phyloP scores from a whole-genome alignment of 768 basidiomycete genomes.

The Sutorius australiensis region DNA sequence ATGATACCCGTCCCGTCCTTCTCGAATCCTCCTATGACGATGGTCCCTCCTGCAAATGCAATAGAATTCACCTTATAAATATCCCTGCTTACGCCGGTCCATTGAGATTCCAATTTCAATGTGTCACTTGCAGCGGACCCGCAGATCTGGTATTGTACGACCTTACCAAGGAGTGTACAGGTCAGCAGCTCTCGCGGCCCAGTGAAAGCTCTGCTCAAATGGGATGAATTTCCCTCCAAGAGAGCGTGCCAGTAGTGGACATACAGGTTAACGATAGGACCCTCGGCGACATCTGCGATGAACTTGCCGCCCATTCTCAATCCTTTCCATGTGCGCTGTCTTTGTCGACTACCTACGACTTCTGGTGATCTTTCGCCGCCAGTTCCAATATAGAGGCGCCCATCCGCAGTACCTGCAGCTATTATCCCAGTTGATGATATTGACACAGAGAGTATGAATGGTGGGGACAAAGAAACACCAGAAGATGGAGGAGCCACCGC shows the following conservation, averaged over 20 bases:
- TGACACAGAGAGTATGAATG: conserved; percentile 65
- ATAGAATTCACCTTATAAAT: conserved; percentile 67
- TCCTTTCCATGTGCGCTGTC: conserved; percentile 71
- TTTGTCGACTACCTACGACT: conserved; percentile 38
- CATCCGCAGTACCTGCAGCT: conserved; percentile 74
- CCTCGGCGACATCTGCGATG: conserved; percentile 56
- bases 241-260: conserved; percentile 14
- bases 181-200: conserved; percentile 43
- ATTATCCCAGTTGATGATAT: conserved; percentile 57
- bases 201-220: conserved; percentile 44
- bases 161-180: conserved; percentile 59
- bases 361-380: conserved; percentile 54
- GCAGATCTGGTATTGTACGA: conserved; percentile 48
- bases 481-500: conserved; percentile 41
- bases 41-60: conserved; percentile 40
- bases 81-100: conserved; percentile 41
- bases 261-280: conserved; percentile 71
- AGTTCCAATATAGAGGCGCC: conserved; percentile 63
- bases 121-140: conserved; percentile 37
- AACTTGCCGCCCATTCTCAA: conserved; percentile 45
- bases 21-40: conserved; percentile 62
- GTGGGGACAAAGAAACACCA: conserved; percentile 63
- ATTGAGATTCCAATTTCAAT: conserved; percentile 41
- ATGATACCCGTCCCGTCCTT: conserved; percentile 56
- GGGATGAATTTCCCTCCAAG: background rate